Evolutionary conservation across 73 alveolate genomes (phyloP).

Genomic region (Paramecium sonneborni): DNA sequence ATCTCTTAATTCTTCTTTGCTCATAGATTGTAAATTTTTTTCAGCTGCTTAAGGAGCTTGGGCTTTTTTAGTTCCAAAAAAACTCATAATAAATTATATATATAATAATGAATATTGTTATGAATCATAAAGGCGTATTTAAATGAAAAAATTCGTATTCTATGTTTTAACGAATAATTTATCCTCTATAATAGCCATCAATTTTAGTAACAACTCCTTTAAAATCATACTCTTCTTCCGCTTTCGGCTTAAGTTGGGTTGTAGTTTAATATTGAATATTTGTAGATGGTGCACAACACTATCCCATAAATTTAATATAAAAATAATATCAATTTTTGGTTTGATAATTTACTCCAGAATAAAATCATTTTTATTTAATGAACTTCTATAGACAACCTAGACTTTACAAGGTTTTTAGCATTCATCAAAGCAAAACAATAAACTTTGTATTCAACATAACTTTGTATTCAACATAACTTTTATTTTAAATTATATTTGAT

Average conservation of each 20-base stretch:
- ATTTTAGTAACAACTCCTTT: slow-evolving; percentile 27
- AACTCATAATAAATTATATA: not conserved
- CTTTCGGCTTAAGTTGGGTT: not conserved
- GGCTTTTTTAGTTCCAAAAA: slow-evolving; percentile 32
- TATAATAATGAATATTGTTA: not conserved
- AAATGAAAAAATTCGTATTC: not conserved
- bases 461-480: not conserved
- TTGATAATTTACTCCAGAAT: not conserved
- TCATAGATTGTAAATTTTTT: slow-evolving; percentile 31
- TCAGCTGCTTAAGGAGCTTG: slow-evolving; percentile 47
- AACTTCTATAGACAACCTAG: not conserved
- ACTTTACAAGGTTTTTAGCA: slow-evolving; percentile 4
- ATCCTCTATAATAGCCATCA: slow-evolving; percentile 48
- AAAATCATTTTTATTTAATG: not conserved
- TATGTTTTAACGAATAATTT: not conserved
- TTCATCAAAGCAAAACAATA: slow-evolving; percentile 18
- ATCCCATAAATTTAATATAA: slow-evolving; percentile 6
- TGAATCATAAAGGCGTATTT: not conserved
- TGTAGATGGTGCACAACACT: slow-evolving; percentile 52
- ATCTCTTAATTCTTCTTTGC: slow-evolving; percentile 53
- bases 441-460: slow-evolving; percentile 25
- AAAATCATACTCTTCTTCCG: slow-evolving; percentile 49
- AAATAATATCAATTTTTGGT: not conserved
- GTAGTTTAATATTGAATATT: not conserved
- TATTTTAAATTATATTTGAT: not conserved